phyloP scores from a whole-genome alignment of 371 early-diverging fungal genomes.

The Gilbertella persicaria region DNA sequence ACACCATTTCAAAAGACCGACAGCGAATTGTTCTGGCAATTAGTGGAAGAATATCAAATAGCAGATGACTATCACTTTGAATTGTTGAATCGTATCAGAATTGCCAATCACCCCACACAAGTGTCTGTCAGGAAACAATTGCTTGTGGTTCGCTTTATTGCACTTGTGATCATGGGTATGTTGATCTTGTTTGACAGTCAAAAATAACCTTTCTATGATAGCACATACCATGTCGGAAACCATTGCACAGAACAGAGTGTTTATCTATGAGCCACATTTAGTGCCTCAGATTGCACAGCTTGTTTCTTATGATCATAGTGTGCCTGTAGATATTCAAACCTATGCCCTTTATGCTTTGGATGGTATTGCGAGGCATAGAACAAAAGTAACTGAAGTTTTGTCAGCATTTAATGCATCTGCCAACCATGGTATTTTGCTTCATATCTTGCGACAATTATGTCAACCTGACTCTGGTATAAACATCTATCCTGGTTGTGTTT shows the following conservation, averaged over 20 bases:
- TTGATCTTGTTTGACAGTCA: background rate
- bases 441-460: constrained; percentile 63
- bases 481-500: constrained; percentile 16
- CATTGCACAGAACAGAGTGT: constrained; percentile 72
- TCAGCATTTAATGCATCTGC: constrained; percentile 88
- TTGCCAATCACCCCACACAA: constrained; percentile 62
- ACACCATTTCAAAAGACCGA: constrained; percentile 4
- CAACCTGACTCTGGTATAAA: constrained; percentile 9
- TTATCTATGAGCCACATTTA: constrained; percentile 88
- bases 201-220: constrained; percentile 5
- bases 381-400: constrained; percentile 77
- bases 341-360: constrained; percentile 84
- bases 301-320: constrained; percentile 65
- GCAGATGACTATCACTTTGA: constrained; percentile 76
- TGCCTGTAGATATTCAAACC: constrained; percentile 61
- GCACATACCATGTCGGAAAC: constrained; percentile 69
- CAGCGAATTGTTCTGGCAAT: constrained; percentile 25
- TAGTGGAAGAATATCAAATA: constrained; percentile 62
- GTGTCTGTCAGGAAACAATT: constrained; percentile 51
- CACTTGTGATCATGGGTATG: constrained; percentile 76
- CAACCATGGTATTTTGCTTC: constrained; percentile 91
- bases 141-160: constrained; percentile 72
- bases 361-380: constrained; percentile 76
- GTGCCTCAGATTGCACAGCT: constrained; percentile 78
- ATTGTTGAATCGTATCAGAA: constrained; percentile 75